Evolutionary conservation across 1,284 basidiomycete species (phyloP), one percentile per base, ranked within the genome.

Genomic region (Leccinum pallidistipes): DNA sequence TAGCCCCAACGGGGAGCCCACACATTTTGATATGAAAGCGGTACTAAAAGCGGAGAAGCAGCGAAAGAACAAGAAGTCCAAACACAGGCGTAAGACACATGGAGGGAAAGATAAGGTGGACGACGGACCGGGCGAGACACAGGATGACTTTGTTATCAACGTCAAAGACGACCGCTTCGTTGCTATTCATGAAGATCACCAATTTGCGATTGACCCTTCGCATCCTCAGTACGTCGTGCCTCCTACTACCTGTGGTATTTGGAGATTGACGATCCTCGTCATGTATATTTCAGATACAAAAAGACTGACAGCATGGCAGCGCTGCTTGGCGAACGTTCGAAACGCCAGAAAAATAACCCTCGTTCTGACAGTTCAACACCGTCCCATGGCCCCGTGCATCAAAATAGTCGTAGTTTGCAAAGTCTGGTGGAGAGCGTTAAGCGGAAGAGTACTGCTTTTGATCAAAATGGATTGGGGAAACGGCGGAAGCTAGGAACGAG

Each of bases 131-230:
- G 78, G 83, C 55, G 89, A 91, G 65, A 73, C 83, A 16, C 90
- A 91, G 74, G 84, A 88, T 60, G 86, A 92, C 61, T 98, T 98
- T 77, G 77, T 82, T 55, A 87, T 99, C 68, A 83, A 99, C 72
- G 86, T 94, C 60, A 85, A 86, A 68, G 97, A 99, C 71, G 85
- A 90, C 5, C 88, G 97, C 31, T 99, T 99, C 82, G 85, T 86
- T 66, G 90, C 85, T 10, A 72, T 98, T 54, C 90, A 95, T 72
- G 92, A 98, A 66, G 92, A 99, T 71, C 88, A 95, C 69, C 85
- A 88, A 51, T 99, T 94, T 71, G 96, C 97, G 0, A 94, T 99
- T 68, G 97, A 99, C 75, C 97, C 97, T 21, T 94, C 88, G 55
- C 94, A 98, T 78, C 94, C 97, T 73, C 91, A 88, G 95, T 96